Evolutionary conservation across 345 rosid species (phyloP), one percentile per base, ranked within the genome.

Genomic region (Geranium rotundifolium): DNA sequence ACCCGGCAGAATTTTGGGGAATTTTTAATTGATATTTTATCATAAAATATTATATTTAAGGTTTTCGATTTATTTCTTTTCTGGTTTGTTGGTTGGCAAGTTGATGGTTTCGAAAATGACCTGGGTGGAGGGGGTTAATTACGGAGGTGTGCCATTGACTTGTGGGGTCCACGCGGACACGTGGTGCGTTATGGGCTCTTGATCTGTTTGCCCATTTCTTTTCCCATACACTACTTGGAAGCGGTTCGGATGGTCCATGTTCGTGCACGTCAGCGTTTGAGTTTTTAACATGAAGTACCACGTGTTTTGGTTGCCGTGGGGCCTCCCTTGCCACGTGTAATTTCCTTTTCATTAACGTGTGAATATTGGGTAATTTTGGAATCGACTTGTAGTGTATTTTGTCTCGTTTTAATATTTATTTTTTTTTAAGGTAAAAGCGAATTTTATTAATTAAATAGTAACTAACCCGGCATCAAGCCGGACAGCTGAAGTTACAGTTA

Each of bases 1-100:
- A 71, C 76, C 84, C 76, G 75, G 71, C 71, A 79, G 76, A 81
- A 75, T 66, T 74, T 76, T 60, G 62, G 81, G 83, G 59, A 34
- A 7, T 17, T n/a, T 66, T 39, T 59, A 61, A 14, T 62, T 15
- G 10, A 3, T 46, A 46, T 7, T 46, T 7, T 9, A 46, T 37
- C 46, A 37, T 46, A 34, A 34, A 34, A 34, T 34, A 8, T 0
- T 0, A 23, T 23, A 23, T 23, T 46, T 46, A 46, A 46, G 52
- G 52, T 46, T 46, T 46, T 46, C 10, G 41, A 46, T 9, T 46
- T 46, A 46, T 46, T 46, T 46, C 1, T 46, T 46, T 46, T 46
- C 27, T 46, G 52, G 52, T 46, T 3, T 46, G 52, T 34, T 34
- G 52, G 14, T 46, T 46, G 52, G 52, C 15, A 14, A 46, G 52